A percentile compares a stretch with the other conserved stretches of the same genome.
phyloP scores from a whole-genome alignment of 345 rosid genomes.

The Conringia planisiliqua region DNA sequence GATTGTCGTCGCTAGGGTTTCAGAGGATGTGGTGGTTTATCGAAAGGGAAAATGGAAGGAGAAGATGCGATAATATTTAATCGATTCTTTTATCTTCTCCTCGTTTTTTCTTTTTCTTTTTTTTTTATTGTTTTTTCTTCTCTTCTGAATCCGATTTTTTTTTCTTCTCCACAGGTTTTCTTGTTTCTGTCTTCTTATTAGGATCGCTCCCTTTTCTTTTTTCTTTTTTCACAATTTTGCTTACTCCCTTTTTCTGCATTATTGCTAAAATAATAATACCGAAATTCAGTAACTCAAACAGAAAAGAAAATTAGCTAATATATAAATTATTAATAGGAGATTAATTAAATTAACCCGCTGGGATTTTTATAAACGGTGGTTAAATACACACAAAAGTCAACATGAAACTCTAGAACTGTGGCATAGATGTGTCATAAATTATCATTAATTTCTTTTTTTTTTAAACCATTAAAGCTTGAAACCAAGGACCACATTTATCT shows the following conservation, averaged over 20 bases:
- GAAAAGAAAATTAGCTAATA: neutral
- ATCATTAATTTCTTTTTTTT: neutral
- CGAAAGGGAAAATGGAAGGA: neutral
- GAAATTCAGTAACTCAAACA: neutral
- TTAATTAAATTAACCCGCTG: neutral
- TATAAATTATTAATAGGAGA: neutral
- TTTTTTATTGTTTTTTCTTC: neutral
- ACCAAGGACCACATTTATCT: neutral
- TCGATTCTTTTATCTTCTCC: neutral
- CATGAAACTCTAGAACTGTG: neutral
- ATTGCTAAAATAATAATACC: neutral
- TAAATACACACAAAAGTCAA: neutral
- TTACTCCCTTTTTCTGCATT: neutral
- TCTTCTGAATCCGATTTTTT: slow-evolving; percentile 14
- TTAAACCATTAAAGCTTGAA: neutral
- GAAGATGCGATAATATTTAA: neutral
- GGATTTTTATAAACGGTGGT: neutral
- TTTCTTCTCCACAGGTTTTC: slow-evolving; percentile 6
- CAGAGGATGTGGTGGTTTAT: slow-evolving; percentile 24
- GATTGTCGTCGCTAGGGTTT: slow-evolving; percentile 25
- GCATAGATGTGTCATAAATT: neutral
- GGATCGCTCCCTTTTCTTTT: neutral
- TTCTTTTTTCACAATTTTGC: neutral
- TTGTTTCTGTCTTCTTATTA: slow-evolving; percentile 8
- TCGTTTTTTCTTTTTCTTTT: neutral